Percentiles rank a stretch among this genome's conserved stretches.
Conservation (phyloP, 23 red algal species). For the Agarophyton chilense region DNA sequence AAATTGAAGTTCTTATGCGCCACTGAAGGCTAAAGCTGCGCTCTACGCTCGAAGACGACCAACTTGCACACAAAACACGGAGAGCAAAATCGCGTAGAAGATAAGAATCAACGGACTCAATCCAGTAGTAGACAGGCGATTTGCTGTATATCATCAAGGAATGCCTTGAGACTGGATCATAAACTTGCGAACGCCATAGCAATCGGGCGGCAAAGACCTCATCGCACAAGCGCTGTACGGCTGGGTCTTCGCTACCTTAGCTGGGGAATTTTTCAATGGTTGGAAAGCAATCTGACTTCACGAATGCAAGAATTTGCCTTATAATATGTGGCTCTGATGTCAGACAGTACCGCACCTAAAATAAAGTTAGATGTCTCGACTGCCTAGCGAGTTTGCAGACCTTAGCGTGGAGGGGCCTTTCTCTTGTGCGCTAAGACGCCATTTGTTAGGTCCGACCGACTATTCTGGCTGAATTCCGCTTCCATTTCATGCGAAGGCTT, state of each 20-base stretch:
- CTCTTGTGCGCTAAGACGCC: too few species aligned
- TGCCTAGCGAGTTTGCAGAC: too few species aligned
- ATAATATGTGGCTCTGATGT: neutral
- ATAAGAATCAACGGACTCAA: neutral
- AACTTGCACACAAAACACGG: neutral
- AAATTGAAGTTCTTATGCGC: neutral
- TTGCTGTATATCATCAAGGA: neutral
- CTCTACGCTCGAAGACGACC: neutral
- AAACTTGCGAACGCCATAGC: neutral
- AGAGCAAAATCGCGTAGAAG: neutral
- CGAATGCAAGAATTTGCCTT: neutral
- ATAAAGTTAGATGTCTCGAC: too few species aligned
- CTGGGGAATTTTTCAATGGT: neutral
- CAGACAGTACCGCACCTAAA: too few species aligned
- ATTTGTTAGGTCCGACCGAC: too few species aligned
- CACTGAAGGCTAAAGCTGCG: neutral
- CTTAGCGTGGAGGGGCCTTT: too few species aligned
- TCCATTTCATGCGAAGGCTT: neutral
- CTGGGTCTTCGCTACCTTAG: neutral
- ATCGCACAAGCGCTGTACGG: neutral
- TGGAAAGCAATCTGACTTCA: neutral
- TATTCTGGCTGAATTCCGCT: too few species aligned
- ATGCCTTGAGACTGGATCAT: neutral
- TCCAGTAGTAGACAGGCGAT: neutral
- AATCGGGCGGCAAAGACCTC: neutral